These are phyloP conservation scores for Tagetes erecta DNA, from an alignment of 129 eudicot species.

Conservation along the genomic window DNA sequence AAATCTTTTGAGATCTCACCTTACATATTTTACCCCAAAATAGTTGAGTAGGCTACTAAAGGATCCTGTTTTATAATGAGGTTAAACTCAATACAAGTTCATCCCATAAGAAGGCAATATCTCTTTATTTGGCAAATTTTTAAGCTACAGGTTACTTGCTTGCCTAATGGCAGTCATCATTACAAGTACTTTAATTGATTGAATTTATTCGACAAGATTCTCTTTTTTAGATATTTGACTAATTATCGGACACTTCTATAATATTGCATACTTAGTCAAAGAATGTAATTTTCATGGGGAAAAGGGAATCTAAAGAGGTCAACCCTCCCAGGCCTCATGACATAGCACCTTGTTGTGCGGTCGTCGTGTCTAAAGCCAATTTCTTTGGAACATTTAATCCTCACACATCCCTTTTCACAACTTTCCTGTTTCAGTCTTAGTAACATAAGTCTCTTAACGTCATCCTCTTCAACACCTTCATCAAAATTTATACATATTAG, in stretches of 20 bases:
- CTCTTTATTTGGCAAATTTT: background rate
- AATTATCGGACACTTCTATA: background rate
- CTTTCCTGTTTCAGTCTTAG: background rate
- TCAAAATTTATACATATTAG: background rate
- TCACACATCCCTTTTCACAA: background rate
- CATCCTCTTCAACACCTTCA: background rate
- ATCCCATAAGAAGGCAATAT: background rate
- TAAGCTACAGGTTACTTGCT: background rate
- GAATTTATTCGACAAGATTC: background rate
- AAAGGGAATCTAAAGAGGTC: conserved; percentile 5
- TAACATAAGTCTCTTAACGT: background rate
- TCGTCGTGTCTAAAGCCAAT: background rate
- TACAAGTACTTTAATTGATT: background rate
- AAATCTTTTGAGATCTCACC: conserved; percentile 15
- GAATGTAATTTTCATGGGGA: background rate
- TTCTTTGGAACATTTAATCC: background rate
- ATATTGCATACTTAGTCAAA: background rate
- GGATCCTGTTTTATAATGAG: background rate
- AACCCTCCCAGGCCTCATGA: conserved; percentile 1
- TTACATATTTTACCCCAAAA: conserved; percentile 18
- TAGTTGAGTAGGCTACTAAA: conserved; percentile 18
- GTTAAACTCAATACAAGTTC: conserved; percentile 13
- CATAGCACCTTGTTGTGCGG: background rate
- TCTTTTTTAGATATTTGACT: conserved; percentile 2
- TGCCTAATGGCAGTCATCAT: background rate